Evolutionary conservation across 495 filamentous ascomycete genomes (phyloP).

Genomic region (Penicillium ucsense): DNA sequence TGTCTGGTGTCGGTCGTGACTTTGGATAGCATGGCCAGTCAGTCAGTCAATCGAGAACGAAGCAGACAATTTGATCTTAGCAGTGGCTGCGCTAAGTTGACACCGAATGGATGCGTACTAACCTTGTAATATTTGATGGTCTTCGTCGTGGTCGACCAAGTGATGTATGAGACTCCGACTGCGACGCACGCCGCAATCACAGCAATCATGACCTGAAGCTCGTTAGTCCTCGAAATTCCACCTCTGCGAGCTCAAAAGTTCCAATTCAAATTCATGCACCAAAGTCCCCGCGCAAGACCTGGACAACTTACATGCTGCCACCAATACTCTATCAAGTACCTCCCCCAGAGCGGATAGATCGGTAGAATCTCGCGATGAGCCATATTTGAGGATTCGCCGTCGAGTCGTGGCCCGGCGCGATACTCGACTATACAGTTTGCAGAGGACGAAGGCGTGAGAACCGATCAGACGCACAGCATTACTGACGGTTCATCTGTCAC

Average conservation of each 20-base stretch:
- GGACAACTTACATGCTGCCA: slow-evolving; percentile 33
- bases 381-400: slow-evolving; percentile 11
- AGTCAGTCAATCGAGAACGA: too few species aligned
- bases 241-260: not conserved
- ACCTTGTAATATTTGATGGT: slow-evolving; percentile 27
- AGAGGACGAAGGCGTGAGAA: too few species aligned
- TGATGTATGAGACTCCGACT: slow-evolving; percentile 21
- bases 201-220: slow-evolving; percentile 27
- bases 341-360: slow-evolving; percentile 27
- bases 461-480: too few species aligned
- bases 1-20: slow-evolving; percentile 19
- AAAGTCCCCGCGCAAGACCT: not conserved
- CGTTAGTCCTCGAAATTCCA: slow-evolving; percentile 5
- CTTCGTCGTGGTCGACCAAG: slow-evolving; percentile 16
- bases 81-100: too few species aligned
- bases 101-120: not conserved
- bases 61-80: too few species aligned
- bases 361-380: slow-evolving; percentile 17
- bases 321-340: slow-evolving; percentile 27
- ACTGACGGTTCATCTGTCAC: too few species aligned
- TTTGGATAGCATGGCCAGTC: slow-evolving; percentile 2
- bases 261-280: not conserved
- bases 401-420: not conserved
- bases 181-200: slow-evolving; percentile 25
- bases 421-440: too few species aligned